Evolutionary conservation across 257 asterid genomes (phyloP).

Genomic region (Penstemon davidsonii): DNA sequence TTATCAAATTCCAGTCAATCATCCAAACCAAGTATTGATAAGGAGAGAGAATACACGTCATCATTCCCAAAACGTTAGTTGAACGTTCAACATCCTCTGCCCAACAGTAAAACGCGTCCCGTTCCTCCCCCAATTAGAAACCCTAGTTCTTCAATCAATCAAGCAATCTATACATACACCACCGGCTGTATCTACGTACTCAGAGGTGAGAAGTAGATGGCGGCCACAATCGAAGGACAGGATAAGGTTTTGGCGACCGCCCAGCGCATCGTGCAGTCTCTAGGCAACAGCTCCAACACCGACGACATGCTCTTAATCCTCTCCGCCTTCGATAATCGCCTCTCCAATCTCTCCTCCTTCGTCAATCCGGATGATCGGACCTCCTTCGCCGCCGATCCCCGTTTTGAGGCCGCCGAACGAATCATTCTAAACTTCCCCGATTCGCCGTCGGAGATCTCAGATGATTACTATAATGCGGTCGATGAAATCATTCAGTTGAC

Average conservation of each 20-base stretch:
- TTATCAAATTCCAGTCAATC: too few species aligned
- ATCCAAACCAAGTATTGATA: too few species aligned
- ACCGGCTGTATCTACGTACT: not conserved
- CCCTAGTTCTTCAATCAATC: too few species aligned
- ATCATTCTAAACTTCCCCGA: constrained; percentile 43
- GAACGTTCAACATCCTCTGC: too few species aligned
- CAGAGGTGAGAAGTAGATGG: constrained; percentile 36
- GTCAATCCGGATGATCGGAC: constrained; percentile 35
- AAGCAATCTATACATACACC: too few species aligned
- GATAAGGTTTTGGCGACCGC: constrained; percentile 89
- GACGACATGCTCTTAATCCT: constrained; percentile 76
- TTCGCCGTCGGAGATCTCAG: constrained; percentile 37
- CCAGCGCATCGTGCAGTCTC: constrained; percentile 87
- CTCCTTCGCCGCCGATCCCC: constrained; percentile 39
- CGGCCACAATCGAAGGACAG: constrained; percentile 67
- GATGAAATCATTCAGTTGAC: constrained; percentile 73
- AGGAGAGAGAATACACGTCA: too few species aligned
- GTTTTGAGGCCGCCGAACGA: constrained; percentile 62
- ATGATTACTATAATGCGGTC: constrained; percentile 61
- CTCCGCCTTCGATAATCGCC: constrained; percentile 79
- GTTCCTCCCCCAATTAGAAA: too few species aligned
- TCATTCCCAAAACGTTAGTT: too few species aligned
- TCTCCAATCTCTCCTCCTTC: constrained; percentile 64
- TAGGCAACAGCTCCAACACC: constrained; percentile 62
- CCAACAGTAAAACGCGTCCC: too few species aligned